Conservation (phyloP, 495 filamentous ascomycete species). For the Aspergillus mulundensis region DNA sequence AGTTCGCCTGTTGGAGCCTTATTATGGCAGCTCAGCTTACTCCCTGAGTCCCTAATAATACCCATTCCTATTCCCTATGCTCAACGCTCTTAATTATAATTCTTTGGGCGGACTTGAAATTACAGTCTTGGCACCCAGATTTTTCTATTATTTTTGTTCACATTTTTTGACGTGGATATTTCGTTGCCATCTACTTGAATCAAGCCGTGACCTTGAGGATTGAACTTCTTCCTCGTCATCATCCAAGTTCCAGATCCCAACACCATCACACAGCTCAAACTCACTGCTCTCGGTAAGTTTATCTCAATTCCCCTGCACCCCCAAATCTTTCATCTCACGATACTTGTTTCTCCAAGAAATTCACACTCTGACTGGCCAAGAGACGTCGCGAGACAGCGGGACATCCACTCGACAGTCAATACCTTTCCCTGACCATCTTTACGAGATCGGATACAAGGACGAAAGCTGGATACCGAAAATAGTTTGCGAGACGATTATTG, state of each 20-base stretch:
- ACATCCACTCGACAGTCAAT: constrained; percentile 1
- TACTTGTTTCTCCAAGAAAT: not conserved
- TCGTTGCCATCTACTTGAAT: not conserved
- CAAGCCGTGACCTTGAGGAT: not conserved
- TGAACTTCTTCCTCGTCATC: not conserved
- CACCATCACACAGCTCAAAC: not conserved
- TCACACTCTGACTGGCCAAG: constrained; percentile 7
- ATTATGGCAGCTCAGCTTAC: constrained; percentile 19
- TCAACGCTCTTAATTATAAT: not conserved
- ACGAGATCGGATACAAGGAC: constrained; percentile 2
- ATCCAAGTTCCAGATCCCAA: not conserved
- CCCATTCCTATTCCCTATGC: constrained; percentile 5
- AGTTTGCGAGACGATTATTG: constrained; percentile 8
- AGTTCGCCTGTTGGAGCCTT: constrained; percentile 3
- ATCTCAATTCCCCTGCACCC: not conserved
- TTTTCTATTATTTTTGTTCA: not conserved
- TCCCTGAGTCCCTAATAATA: constrained; percentile 2
- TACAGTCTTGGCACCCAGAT: not conserved
- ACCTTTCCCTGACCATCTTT: not conserved
- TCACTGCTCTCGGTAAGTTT: not conserved
- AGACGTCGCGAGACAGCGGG: not conserved
- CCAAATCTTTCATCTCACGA: no score
- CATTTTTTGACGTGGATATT: not conserved
- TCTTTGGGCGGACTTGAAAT: constrained; percentile 1
- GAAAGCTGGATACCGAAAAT: constrained; percentile 4